Base-by-base conservation (phyloP, 352 stramenopile species). In the Globisporangium paddicum region DNA sequence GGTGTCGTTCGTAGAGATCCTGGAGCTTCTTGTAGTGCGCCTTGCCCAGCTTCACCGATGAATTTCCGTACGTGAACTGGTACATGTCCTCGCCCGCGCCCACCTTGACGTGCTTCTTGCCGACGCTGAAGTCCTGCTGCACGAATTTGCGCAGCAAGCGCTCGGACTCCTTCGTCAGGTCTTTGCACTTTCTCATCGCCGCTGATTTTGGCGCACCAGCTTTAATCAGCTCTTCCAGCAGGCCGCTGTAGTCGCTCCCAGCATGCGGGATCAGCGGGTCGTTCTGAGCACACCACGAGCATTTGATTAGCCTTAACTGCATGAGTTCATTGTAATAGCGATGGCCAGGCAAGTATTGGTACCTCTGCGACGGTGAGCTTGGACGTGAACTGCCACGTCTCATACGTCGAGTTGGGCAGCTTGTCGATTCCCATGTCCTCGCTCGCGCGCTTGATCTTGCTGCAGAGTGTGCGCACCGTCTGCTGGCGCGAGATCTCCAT, bases 11-110 rank as follows among this genome's bases (percentile, higher is more conserved):
- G 65, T 89, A 97, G 35, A 98, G 73, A 23, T 61, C 59, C 28
- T 86, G 75, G 32, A 98, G 73, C 69, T 98, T 98, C 53, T 74
- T 69, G 48, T 84, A 87, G 70, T 98, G 92, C 3, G 63, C 62
- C 9, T 67, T 64, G 60, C 93, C 96, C 26, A 98, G 72, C 61
- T 89, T 89, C 23, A 97, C 77, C 14, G 63, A 86, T 55, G 68
- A 63, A 56, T 79, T 75, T 44, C 84, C 79, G 61, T 90, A 93
- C 54, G 68, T 77, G 52, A 93, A 62, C 48, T 81, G 71, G 18
- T 48, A 50, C 71, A 82, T 71, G 14, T 63, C 62, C 26, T 84
- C 67, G 2, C 70, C 69, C 5, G 55, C 40, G 38, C 44, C 51
- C 38, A 81, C 62, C 19, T 77, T 77, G 26, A 84, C 79, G 58